phyloP scores from a whole-genome alignment of 345 rosid genomes.

The Viola odorata region DNA sequence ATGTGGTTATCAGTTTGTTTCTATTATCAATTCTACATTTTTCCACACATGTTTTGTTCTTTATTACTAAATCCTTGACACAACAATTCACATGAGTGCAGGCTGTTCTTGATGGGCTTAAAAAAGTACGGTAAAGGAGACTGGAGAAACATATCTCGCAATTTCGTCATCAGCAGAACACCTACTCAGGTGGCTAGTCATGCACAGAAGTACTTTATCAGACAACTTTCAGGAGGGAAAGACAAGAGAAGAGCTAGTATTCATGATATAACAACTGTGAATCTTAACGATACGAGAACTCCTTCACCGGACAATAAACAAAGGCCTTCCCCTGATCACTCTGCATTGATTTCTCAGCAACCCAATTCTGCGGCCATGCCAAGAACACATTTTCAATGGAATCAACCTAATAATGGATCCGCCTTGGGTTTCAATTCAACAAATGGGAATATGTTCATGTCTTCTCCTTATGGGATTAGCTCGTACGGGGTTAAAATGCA shows the following conservation, averaged over 20 bases:
- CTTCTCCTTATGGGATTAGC: conserved; percentile 35
- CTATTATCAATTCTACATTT: not conserved
- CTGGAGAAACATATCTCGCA: conserved; percentile 31
- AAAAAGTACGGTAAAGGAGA: conserved; percentile 32
- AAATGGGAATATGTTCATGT: conserved; percentile 30
- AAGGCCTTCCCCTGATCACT: conserved; percentile 37
- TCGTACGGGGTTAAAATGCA: conserved; percentile 38
- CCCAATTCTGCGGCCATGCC: conserved; percentile 25
- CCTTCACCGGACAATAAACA: conserved; percentile 43
- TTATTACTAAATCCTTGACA: not conserved
- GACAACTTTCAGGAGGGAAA: conserved; percentile 29
- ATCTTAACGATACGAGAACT: conserved; percentile 37
- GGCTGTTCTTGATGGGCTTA: conserved; percentile 31
- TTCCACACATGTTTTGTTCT: not conserved
- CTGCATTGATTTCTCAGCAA: conserved; percentile 26
- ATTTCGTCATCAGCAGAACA: conserved; percentile 24
- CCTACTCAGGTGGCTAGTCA: conserved; percentile 35
- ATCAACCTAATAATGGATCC: conserved; percentile 35
- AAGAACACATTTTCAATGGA: conserved; percentile 47
- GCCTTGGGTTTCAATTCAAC: conserved; percentile 34
- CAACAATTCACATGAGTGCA: conserved; percentile 6
- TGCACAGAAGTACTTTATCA: conserved; percentile 32
- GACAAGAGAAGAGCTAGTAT: conserved; percentile 31
- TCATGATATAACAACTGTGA: conserved; percentile 30
- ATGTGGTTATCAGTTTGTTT: not conserved